phyloP scores from a whole-genome alignment of 2,329 filamentous ascomycete genomes.

The Pseudofabraea citricarpa region DNA sequence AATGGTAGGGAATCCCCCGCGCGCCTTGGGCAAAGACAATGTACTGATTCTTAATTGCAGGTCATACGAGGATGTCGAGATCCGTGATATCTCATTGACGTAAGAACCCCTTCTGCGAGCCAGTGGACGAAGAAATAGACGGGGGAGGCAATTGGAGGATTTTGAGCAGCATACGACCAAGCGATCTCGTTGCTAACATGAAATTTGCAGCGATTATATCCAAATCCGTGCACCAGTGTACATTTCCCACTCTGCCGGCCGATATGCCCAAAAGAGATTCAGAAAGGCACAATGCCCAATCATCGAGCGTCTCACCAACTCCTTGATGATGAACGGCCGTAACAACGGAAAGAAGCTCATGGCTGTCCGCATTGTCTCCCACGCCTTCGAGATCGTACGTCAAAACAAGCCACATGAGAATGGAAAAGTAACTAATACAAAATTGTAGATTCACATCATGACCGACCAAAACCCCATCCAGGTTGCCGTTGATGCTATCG shows the following conservation, averaged over 20 bases:
- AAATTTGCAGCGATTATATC: slow-evolving; percentile 83
- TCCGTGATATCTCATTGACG: slow-evolving; percentile 99
- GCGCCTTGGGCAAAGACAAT: too few species aligned
- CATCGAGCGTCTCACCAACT: slow-evolving; percentile 99
- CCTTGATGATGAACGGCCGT: slow-evolving; percentile 99
- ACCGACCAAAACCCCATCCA: slow-evolving; percentile 99
- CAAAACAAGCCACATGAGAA: slow-evolving; percentile 10
- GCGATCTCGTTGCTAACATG: slow-evolving; percentile 1
- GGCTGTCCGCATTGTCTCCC: slow-evolving; percentile 98
- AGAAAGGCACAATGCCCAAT: slow-evolving; percentile 99
- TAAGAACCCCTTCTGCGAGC: slow-evolving; percentile 50
- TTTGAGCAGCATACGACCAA: not conserved
- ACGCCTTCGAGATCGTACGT: slow-evolving; percentile 99
- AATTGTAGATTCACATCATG: slow-evolving; percentile 95
- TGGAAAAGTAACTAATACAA: slow-evolving; percentile 10
- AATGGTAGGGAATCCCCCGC: slow-evolving; percentile 61
- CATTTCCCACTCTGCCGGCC: slow-evolving; percentile 96
- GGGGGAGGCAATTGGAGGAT: slow-evolving; percentile 1
- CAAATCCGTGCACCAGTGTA: slow-evolving; percentile 99
- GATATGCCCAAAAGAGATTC: slow-evolving; percentile 99
- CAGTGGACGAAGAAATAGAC: slow-evolving; percentile 18
- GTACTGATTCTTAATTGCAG: too few species aligned
- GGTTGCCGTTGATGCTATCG: slow-evolving; percentile 97
- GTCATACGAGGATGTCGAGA: slow-evolving; percentile 97
- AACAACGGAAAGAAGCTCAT: slow-evolving; percentile 99